phyloP scores from a whole-genome alignment of 2,329 filamentous ascomycete species.

The Cercospora sp. region DNA sequence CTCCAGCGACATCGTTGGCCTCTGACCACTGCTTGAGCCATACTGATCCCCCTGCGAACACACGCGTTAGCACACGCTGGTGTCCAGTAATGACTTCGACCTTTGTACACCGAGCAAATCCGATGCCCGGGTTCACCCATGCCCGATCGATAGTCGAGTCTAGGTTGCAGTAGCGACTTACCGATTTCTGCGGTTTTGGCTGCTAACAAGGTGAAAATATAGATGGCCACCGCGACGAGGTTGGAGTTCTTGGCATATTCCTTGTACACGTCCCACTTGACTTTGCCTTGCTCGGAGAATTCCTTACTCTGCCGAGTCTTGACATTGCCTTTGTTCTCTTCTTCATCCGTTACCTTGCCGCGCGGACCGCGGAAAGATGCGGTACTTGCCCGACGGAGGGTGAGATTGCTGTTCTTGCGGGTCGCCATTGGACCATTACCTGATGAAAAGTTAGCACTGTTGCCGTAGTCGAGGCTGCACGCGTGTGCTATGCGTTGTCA shows the following conservation, averaged over 20 bases:
- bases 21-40: constrained; percentile 97
- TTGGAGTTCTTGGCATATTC: constrained; percentile 97
- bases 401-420: constrained; percentile 68
- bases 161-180: constrained; percentile 43
- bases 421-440: constrained; percentile 48
- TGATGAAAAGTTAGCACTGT: constrained; percentile 23
- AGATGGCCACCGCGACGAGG: constrained; percentile 76
- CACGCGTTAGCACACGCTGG: constrained; percentile 28
- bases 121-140: constrained; percentile 11
- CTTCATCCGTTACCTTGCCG: constrained; percentile 82
- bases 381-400: constrained; percentile 84
- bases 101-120: constrained; percentile 28
- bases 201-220: constrained; percentile 72
- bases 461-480: not conserved
- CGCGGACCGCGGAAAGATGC: constrained; percentile 85
- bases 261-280: constrained; percentile 92
- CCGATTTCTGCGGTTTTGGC: constrained; percentile 81
- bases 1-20: constrained; percentile 64
- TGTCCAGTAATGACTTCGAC: constrained; percentile 11
- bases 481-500: not conserved
- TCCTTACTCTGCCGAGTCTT: constrained; percentile 88
- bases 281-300: constrained; percentile 88
- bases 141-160: constrained; percentile 2
- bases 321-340: constrained; percentile 55
- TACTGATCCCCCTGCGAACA: constrained; percentile 66